Evolutionary conservation across 768 basidiomycete species (phyloP).

Genomic region (Collybiopsis confluens): DNA sequence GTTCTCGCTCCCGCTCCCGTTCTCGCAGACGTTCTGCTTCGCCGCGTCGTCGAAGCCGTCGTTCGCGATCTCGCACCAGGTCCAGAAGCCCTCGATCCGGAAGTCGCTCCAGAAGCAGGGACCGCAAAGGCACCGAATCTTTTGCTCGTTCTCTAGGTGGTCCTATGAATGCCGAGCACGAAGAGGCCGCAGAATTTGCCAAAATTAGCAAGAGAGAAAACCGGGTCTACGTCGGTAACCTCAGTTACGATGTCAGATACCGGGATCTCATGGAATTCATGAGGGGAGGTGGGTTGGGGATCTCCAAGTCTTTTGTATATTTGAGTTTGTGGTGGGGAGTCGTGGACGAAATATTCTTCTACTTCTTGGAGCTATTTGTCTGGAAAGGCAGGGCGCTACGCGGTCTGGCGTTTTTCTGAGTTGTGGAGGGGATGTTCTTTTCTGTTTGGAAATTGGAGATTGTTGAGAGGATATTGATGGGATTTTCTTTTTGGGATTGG

Average conservation of each 20-base stretch:
- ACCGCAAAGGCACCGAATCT: constrained; percentile 56
- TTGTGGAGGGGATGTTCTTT: constrained; percentile 6
- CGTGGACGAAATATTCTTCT: constrained; percentile 16
- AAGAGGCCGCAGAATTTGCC: constrained; percentile 93
- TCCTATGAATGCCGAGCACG: constrained; percentile 85
- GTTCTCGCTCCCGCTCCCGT: constrained; percentile 8
- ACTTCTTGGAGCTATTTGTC: neutral
- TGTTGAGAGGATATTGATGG: constrained; percentile 90
- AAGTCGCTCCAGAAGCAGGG: constrained; percentile 51
- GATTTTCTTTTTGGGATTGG: constrained; percentile 85
- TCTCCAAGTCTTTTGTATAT: constrained; percentile 45
- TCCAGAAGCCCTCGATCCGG: constrained; percentile 55
- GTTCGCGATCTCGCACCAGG: constrained; percentile 56
- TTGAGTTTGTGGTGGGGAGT: constrained; percentile 77
- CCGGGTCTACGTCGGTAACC: constrained; percentile 97
- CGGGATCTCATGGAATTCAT: constrained; percentile 99
- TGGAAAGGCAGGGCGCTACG: neutral
- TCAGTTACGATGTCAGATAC: constrained; percentile 98
- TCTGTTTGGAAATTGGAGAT: constrained; percentile 37
- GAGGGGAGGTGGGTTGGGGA: constrained; percentile 98
- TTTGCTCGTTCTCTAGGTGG: constrained; percentile 81
- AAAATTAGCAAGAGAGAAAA: constrained; percentile 98
- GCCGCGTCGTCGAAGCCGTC: constrained; percentile 56
- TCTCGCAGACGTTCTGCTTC: constrained; percentile 62
- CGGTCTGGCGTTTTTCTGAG: constrained; percentile 5